Percentiles rank a stretch among this genome's conserved stretches.
Conservation (phyloP, 345 rosid genomes). For the Excoecaria cochinchinensis region DNA sequence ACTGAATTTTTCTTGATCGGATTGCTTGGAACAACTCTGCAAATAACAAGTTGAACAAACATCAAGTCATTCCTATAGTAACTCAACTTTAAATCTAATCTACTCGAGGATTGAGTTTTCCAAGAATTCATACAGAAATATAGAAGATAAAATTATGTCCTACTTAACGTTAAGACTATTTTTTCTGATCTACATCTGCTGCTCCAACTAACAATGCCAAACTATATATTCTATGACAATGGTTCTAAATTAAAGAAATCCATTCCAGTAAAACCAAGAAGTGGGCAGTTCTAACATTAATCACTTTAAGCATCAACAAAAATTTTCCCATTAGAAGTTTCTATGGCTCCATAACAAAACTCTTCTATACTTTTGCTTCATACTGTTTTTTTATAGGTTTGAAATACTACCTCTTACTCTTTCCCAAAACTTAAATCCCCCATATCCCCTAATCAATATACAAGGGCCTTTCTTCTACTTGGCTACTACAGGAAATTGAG, state of each 20-base stretch:
- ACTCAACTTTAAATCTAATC: not conserved
- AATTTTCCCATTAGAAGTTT: not conserved
- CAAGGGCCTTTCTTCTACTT: not conserved
- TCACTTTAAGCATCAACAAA: not conserved
- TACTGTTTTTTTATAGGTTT: not conserved
- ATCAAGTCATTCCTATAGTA: not conserved
- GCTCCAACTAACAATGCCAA: not conserved
- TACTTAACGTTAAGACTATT: no score
- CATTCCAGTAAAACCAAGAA: not conserved
- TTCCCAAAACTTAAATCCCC: not conserved
- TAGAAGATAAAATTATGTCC: not conserved
- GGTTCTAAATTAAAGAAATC: not conserved
- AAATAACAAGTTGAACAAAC: not conserved
- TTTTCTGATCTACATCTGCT: not conserved
- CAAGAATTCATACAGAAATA: not conserved
- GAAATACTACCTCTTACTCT: no score
- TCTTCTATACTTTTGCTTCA: not conserved
- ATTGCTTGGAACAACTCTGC: conserved; percentile 57
- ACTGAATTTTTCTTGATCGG: conserved; percentile 18
- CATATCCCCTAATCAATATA: not conserved
- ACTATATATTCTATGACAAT: not conserved
- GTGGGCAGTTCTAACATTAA: not conserved
- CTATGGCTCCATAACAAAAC: no score
- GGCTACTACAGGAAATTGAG: not conserved
- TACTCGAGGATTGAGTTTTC: not conserved